These are phyloP conservation scores for Phytophthora syringae DNA, from an alignment of 352 stramenopile genomes.

Conservation along the genomic window DNA sequence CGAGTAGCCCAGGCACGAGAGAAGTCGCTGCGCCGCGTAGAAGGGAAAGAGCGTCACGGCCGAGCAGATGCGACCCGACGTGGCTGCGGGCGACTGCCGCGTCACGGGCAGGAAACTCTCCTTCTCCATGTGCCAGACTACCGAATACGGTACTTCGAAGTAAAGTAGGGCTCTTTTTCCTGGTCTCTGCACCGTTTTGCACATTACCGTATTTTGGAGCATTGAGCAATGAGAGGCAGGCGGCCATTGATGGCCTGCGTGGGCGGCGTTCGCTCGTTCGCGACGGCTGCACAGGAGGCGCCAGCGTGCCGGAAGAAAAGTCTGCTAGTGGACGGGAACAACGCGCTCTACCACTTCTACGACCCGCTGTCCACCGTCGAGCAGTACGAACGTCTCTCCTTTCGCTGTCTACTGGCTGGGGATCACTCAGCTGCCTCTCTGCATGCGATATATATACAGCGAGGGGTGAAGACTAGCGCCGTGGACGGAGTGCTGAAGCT, in stretches of 20 bases:
- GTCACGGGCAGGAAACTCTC: conserved; percentile 44
- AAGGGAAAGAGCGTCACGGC: conserved; percentile 68
- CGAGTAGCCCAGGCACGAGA: conserved; percentile 79
- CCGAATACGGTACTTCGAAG: too few species aligned
- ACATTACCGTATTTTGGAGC: background rate
- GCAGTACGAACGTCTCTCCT: conserved; percentile 28
- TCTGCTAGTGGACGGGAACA: conserved; percentile 71
- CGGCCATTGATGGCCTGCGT: background rate
- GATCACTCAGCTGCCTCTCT: too few species aligned
- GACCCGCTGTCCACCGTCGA: conserved; percentile 43
- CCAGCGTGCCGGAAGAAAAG: conserved; percentile 40
- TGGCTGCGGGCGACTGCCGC: conserved; percentile 17
- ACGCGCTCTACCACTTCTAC: conserved; percentile 68
- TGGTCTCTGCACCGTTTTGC: background rate
- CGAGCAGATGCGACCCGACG: conserved; percentile 52
- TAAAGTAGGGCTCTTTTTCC: too few species aligned
- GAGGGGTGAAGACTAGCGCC: conserved; percentile 46
- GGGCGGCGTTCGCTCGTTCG: background rate
- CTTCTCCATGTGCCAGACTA: conserved; percentile 19
- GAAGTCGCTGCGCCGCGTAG: conserved; percentile 61
- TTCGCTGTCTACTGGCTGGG: background rate
- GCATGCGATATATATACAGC: conserved; percentile 28
- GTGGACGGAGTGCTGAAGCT: conserved; percentile 53
- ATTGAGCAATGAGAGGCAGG: conserved; percentile 22
- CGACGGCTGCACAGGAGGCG: conserved; percentile 8